phyloP scores from a whole-genome alignment of 345 rosid species.

The Populus simonii region DNA sequence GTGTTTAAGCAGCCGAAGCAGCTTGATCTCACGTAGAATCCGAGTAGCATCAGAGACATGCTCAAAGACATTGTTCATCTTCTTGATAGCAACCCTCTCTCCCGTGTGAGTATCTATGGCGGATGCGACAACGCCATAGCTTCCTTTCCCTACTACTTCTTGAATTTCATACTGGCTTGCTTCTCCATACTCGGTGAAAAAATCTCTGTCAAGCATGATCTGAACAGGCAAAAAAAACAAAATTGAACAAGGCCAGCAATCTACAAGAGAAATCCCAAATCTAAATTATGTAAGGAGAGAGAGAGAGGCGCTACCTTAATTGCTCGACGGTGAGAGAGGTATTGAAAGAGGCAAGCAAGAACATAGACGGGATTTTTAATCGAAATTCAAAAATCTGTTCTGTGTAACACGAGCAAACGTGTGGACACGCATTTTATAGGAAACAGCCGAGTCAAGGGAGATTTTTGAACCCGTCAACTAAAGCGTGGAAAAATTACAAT shows the following conservation, averaged over 20 bases:
- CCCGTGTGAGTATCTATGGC: conserved; percentile 91
- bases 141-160: conserved; percentile 95
- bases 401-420: background rate
- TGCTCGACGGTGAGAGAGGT: background rate
- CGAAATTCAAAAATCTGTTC: background rate
- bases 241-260: background rate
- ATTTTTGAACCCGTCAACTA: conserved; percentile 6
- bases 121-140: conserved; percentile 96
- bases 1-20: conserved; percentile 76
- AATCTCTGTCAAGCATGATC: conserved; percentile 81
- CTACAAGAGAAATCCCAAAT: background rate
- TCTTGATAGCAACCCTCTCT: conserved; percentile 91
- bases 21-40: conserved; percentile 92
- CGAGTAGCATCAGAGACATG: conserved; percentile 93
- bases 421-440: background rate
- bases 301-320: background rate
- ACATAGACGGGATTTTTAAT: background rate
- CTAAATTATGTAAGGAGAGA: background rate
- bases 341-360: background rate
- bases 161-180: conserved; percentile 90
- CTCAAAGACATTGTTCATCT: conserved; percentile 88
- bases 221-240: background rate
- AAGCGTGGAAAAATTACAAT: background rate
- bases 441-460: background rate
- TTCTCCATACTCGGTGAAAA: conserved; percentile 95